phyloP scores from a whole-genome alignment of 2,329 filamentous ascomycete species.

The Cyanodermella asteris region DNA sequence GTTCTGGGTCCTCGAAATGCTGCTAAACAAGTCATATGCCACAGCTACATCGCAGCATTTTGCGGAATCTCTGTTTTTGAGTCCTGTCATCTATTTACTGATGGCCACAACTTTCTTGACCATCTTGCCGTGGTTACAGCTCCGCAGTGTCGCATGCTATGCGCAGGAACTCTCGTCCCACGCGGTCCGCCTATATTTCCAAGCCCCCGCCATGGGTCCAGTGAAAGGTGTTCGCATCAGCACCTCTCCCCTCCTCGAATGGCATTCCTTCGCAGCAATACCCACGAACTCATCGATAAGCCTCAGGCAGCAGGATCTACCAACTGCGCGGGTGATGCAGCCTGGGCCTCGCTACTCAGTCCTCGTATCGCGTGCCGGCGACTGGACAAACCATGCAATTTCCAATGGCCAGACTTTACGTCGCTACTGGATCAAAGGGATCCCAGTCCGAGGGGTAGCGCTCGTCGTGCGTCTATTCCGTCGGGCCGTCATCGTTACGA shows the following conservation, averaged over 20 bases:
- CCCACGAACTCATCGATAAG: conserved; percentile 4
- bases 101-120: conserved; percentile 9
- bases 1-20: conserved; percentile 6
- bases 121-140: conserved; percentile 9
- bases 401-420: conserved; percentile 8
- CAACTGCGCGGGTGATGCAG: too few relatives aligned
- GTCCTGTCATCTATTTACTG: conserved; percentile 10
- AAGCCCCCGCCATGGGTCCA: conserved; percentile 7
- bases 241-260: conserved; percentile 8
- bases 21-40: conserved; percentile 2
- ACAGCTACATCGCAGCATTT: conserved; percentile 3
- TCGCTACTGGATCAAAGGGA: conserved; percentile 8
- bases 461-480: conserved; percentile 16
- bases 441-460: conserved; percentile 14
- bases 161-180: conserved; percentile 10
- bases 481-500: conserved; percentile 17
- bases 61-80: conserved; percentile 2
- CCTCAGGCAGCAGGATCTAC: too few relatives aligned
- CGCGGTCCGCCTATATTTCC: conserved; percentile 10
- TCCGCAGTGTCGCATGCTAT: conserved; percentile 8
- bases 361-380: conserved; percentile 7
- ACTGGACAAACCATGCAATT: conserved; percentile 10
- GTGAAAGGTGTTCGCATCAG: conserved; percentile 8
- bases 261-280: conserved; percentile 11
- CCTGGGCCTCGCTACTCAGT: conserved; percentile 5